phyloP scores from a whole-genome alignment of 352 stramenopile species.

The Globisporangium middletonii region DNA sequence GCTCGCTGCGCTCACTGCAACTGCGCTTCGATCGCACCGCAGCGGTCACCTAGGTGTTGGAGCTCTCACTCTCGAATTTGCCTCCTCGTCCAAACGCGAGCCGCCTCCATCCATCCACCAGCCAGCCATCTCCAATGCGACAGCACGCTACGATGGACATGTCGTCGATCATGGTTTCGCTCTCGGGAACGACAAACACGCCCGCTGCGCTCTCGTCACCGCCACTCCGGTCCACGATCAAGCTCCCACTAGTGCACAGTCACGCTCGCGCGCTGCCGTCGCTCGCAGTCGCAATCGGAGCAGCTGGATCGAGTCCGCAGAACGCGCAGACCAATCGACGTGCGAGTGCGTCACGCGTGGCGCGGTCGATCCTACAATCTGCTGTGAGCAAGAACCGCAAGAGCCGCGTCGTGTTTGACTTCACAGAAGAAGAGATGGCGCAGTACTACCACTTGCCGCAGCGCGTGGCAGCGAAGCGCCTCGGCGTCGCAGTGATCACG shows the following conservation, averaged over 20 bases:
- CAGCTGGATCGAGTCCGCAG: neutral
- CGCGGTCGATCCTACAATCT: slow-evolving; percentile 9
- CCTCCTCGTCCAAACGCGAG: neutral
- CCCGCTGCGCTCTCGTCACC: neutral
- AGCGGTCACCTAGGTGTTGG: neutral
- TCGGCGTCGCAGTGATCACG: slow-evolving; percentile 53
- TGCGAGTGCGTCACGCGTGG: neutral
- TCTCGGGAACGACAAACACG: neutral
- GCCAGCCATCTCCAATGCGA: neutral
- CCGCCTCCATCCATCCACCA: neutral
- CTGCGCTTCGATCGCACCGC: neutral
- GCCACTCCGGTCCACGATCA: neutral
- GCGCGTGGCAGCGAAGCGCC: slow-evolving; percentile 38
- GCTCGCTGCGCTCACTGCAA: neutral
- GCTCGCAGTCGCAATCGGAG: slow-evolving; percentile 7
- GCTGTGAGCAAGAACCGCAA: slow-evolving; percentile 27
- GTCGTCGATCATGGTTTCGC: slow-evolving; percentile 5
- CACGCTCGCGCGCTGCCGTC: neutral
- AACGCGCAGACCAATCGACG: neutral
- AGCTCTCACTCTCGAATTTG: slow-evolving; percentile 6
- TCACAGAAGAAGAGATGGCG: slow-evolving; percentile 43
- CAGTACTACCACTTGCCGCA: slow-evolving; percentile 55
- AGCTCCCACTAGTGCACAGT: neutral
- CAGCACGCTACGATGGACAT: slow-evolving; percentile 5
- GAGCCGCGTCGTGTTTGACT: slow-evolving; percentile 50